These are phyloP conservation scores for Coix lacrymajobi DNA, from an alignment of 176 grass and related monocot species.

Conservation along the genomic window DNA sequence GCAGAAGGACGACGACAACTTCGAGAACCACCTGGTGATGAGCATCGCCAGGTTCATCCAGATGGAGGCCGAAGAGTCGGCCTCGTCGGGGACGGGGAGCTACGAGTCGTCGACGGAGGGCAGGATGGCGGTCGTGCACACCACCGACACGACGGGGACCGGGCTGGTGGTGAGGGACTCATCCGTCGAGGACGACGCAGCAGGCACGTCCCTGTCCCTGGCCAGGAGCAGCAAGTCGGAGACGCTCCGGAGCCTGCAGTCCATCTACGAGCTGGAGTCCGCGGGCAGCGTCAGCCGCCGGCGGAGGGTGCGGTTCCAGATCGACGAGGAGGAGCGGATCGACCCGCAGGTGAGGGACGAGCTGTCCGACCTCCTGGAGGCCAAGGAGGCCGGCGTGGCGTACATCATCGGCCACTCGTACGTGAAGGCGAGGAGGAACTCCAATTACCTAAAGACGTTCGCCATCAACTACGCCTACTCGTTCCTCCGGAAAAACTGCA, in stretches of 20 bases:
- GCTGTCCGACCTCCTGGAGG: constrained; percentile 49
- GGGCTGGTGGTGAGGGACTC: constrained; percentile 39
- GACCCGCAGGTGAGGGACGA: constrained; percentile 50
- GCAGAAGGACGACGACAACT: constrained; percentile 67
- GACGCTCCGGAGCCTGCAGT: constrained; percentile 56
- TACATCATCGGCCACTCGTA: constrained; percentile 80
- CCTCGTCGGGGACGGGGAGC: constrained; percentile 47
- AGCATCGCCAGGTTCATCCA: constrained; percentile 77
- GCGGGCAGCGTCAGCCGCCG: constrained; percentile 17
- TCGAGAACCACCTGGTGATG: constrained; percentile 68
- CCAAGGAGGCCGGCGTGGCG: constrained; percentile 51
- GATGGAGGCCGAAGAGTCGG: constrained; percentile 60
- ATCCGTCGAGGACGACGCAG: neutral
- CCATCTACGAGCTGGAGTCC: constrained; percentile 54
- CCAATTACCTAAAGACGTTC: constrained; percentile 55
- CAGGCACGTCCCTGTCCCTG: constrained; percentile 11
- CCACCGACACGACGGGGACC: constrained; percentile 29
- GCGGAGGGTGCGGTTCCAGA: constrained; percentile 46
- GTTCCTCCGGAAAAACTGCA: constrained; percentile 73
- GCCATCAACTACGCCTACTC: constrained; percentile 60
- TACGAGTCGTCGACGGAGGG: constrained; percentile 54
- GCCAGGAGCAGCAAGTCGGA: constrained; percentile 58
- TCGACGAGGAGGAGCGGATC: constrained; percentile 36
- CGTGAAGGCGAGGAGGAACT: constrained; percentile 70
- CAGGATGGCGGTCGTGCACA: constrained; percentile 65